Evolutionary conservation across 2,329 filamentous ascomycete genomes (phyloP).

Genomic region (Aspergillus sp.): DNA sequence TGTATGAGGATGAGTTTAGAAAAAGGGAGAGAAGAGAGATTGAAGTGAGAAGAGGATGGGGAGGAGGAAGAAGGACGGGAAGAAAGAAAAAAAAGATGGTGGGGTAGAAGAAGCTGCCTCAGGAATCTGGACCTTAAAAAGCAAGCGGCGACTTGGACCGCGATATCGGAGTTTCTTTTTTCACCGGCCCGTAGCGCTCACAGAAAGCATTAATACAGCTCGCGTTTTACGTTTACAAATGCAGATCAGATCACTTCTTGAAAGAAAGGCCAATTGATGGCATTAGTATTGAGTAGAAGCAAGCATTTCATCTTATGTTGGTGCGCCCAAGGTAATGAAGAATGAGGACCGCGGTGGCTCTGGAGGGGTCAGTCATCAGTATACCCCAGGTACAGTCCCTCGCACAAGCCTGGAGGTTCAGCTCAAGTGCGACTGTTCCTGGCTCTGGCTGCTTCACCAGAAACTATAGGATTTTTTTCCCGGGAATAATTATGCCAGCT

Average conservation of each 20-base stretch:
- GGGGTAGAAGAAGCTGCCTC: conserved; percentile 21
- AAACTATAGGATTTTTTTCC: not conserved
- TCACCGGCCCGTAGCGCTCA: conserved; percentile 10
- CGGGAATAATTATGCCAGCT: not conserved
- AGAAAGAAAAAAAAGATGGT: conserved; percentile 20
- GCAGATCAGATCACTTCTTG: not conserved
- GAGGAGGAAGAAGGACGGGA: conserved; percentile 9
- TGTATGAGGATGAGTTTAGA: conserved; percentile 16
- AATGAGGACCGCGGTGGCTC: conserved; percentile 22
- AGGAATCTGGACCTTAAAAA: conserved; percentile 12
- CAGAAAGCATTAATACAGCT: not conserved
- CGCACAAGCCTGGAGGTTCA: not conserved
- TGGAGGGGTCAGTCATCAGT: conserved; percentile 14
- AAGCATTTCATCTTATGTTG: not conserved
- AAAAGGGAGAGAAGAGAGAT: conserved; percentile 13
- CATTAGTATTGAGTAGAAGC: not conserved
- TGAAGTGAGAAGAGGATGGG: conserved; percentile 12
- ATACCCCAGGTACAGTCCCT: not conserved
- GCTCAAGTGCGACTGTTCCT: not conserved
- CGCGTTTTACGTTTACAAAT: not conserved
- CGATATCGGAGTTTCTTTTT: conserved; percentile 21
- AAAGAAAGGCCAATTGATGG: not conserved
- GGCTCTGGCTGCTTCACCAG: not conserved
- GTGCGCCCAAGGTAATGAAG: not conserved
- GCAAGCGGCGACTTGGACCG: conserved; percentile 12